Evolutionary conservation across 192 early-diverging fungal species (phyloP), one percentile per base, ranked within the genome.

Genomic region (Coemansia sp.): DNA sequence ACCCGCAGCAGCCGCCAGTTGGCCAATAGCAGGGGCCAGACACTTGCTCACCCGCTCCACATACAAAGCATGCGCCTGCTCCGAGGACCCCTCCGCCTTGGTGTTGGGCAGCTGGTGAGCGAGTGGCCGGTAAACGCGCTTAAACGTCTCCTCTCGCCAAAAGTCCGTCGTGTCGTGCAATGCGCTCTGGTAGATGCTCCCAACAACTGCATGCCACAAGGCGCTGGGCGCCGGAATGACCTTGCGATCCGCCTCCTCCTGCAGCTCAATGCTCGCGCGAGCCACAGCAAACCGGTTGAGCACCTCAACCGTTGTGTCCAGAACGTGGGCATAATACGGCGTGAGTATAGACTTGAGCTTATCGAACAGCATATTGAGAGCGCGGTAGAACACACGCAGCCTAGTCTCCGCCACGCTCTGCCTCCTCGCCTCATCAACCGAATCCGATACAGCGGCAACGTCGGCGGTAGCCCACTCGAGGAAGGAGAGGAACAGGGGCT

Each of bases 401-500:
- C 73, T 70, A 7, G 69, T 50, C 63, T 77, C 72, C 7, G 39
- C 25, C 0, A 73, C 69, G n/a, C 48, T 64, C 66, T 81, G 72
- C 35, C 31, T 23, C 9, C 62, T 64, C 2, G 83, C 48, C 69
- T 53, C 52, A 84, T 50, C 64, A 65, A 79, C 64, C 52, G 2
- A 66, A 64, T 48, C 62, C 35, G 39, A 0, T 47, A 42, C n/a
- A 52, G 48, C 10, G 64, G 60, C 52, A 64, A 57, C 38, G 42
- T 66, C 73, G 5, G 64, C 60, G 13, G 66, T 72, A 7, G 71
- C 73, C 82, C 75, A 83, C 38, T 83, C 75, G 31, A 94, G 82
- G 42, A 93, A 74, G 72, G 93, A 92, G 60, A 95, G 79, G 87
- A 93, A 97, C 73, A 97, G 59, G 9, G 95, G 95, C 67, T 91